Conservation (phyloP, 192 early-diverging fungal species). For the Backusella circina region DNA sequence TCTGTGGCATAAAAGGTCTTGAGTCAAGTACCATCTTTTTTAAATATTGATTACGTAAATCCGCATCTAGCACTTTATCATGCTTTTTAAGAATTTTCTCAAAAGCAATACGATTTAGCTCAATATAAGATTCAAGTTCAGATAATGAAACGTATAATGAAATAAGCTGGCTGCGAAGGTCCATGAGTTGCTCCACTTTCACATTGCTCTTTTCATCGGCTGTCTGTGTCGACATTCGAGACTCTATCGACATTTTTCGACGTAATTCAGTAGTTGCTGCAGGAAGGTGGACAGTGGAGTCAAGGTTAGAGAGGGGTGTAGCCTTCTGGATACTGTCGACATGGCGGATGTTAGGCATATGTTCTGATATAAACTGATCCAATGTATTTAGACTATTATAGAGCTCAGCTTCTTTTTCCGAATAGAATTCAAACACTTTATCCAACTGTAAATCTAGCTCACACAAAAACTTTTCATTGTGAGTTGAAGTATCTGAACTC, state of each 20-base stretch:
- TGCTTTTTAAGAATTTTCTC: constrained; percentile 93
- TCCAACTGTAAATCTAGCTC: constrained; percentile 68
- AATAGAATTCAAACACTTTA: constrained; percentile 69
- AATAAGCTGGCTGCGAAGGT: constrained; percentile 22
- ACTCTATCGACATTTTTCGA: constrained; percentile 15
- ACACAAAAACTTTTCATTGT: constrained; percentile 41
- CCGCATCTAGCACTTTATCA: constrained; percentile 78
- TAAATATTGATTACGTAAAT: constrained; percentile 37
- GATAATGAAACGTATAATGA: constrained; percentile 55
- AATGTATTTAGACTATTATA: constrained; percentile 49
- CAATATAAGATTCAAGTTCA: constrained; percentile 80
- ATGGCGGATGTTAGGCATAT: not conserved
- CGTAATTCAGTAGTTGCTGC: not conserved
- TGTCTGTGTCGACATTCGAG: constrained; percentile 19
- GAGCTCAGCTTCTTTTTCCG: constrained; percentile 61
- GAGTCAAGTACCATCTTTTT: constrained; percentile 50
- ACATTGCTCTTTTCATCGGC: not conserved
- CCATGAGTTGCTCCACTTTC: constrained; percentile 11
- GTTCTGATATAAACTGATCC: constrained; percentile 1
- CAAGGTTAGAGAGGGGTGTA: not conserved
- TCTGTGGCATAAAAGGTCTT: constrained; percentile 52
- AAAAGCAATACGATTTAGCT: constrained; percentile 86
- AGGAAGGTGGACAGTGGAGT: not conserved
- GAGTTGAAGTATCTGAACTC: not conserved
- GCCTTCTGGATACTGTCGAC: not conserved